phyloP scores from a whole-genome alignment of 208 protist genomes.

The Wallacemonas rigidus region DNA sequence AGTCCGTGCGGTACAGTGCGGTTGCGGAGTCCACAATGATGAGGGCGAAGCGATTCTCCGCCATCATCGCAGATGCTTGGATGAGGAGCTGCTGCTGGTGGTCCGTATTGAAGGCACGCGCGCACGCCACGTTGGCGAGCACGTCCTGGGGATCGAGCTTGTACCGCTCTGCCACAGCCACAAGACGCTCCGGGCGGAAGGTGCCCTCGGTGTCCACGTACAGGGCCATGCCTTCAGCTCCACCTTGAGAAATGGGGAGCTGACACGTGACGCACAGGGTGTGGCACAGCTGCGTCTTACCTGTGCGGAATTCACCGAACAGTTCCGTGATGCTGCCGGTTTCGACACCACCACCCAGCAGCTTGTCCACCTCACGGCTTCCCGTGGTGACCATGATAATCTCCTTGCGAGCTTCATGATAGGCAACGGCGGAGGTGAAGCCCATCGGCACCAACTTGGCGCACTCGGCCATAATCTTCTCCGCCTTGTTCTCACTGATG shows the following conservation, averaged over 20 bases:
- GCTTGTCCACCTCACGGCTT: slow-evolving; percentile 97
- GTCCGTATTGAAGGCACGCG: slow-evolving; percentile 99
- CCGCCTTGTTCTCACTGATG: slow-evolving; percentile 98
- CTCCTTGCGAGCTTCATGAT: slow-evolving; percentile 94
- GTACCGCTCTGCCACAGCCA: slow-evolving; percentile 93
- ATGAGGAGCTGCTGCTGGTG: slow-evolving; percentile 97
- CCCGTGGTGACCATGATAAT: slow-evolving; percentile 98
- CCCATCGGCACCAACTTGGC: slow-evolving; percentile 97
- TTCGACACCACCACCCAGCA: slow-evolving; percentile 97
- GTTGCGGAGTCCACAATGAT: slow-evolving; percentile 99
- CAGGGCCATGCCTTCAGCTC: slow-evolving; percentile 98
- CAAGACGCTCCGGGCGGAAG: slow-evolving; percentile 96
- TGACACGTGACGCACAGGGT: slow-evolving; percentile 98
- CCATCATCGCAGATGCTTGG: slow-evolving; percentile 98
- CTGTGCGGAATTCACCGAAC: slow-evolving; percentile 99
- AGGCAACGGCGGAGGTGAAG: slow-evolving; percentile 97
- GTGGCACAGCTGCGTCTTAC: slow-evolving; percentile 99
- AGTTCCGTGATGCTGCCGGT: slow-evolving; percentile 99
- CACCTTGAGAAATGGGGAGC: slow-evolving; percentile 95
- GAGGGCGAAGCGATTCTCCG: slow-evolving; percentile 97
- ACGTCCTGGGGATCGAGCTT: slow-evolving; percentile 97
- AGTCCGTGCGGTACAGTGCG: slow-evolving; percentile 99
- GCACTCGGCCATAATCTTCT: slow-evolving; percentile 96
- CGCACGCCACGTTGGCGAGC: slow-evolving; percentile 99
- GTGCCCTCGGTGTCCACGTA: slow-evolving; percentile 99